phyloP scores from a whole-genome alignment of 176 grass and related monocot genomes.

The Oropetium thomaeum region DNA sequence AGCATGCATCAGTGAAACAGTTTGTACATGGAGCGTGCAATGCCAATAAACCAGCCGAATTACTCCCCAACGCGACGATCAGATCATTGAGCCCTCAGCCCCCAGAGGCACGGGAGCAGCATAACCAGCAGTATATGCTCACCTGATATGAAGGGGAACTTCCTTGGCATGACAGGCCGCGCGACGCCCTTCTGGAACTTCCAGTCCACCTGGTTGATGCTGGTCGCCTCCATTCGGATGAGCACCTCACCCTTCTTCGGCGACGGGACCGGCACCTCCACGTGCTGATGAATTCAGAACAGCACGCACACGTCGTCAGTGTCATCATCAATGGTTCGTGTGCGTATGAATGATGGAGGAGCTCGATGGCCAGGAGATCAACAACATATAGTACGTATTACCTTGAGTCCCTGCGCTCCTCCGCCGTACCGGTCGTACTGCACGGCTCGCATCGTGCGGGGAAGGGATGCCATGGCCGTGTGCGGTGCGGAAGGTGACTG shows the following conservation, averaged over 20 bases:
- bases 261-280: slow-evolving; percentile 55
- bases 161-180: slow-evolving; percentile 55
- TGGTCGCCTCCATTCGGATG: slow-evolving; percentile 59
- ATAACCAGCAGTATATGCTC: no score
- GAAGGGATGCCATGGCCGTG: slow-evolving; percentile 7
- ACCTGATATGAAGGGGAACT: slow-evolving; percentile 64
- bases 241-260: slow-evolving; percentile 59
- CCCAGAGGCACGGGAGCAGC: no score
- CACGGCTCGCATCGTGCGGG: slow-evolving; percentile 44
- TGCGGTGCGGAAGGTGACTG: background rate
- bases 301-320: background rate
- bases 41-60: background rate
- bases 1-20: background rate
- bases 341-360: background rate
- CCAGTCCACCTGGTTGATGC: slow-evolving; percentile 73
- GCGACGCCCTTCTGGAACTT: slow-evolving; percentile 63
- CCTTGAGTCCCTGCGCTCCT: slow-evolving; percentile 43
- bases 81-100: no score
- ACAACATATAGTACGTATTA: background rate
- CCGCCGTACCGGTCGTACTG: slow-evolving; percentile 52
- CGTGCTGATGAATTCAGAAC: slow-evolving; percentile 40
- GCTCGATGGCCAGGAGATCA: background rate
- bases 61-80: no score
- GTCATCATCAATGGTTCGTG: background rate
- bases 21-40: background rate